Evolutionary conservation across 805 yeast genomes (phyloP).

Genomic region (Debaryomyces hansenii): DNA sequence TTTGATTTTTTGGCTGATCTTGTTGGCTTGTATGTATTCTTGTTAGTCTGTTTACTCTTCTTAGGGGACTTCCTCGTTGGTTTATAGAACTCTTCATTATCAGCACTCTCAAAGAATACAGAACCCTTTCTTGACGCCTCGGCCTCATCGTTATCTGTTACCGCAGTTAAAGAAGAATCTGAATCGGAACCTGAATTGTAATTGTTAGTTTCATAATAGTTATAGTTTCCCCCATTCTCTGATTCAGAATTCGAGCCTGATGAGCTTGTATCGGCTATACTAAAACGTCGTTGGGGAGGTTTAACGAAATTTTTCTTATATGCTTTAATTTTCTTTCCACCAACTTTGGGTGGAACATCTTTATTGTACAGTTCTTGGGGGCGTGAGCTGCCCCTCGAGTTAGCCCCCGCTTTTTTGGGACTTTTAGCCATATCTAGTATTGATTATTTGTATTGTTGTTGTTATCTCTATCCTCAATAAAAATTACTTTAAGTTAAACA

Average conservation of each 20-base stretch:
- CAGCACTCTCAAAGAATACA: slow-evolving; percentile 3
- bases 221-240: slow-evolving; percentile 2
- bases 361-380: slow-evolving; percentile 4
- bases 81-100: background rate
- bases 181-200: slow-evolving; percentile 21
- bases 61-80: background rate
- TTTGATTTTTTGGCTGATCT: background rate
- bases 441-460: slow-evolving; percentile 1
- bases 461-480: background rate
- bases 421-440: slow-evolving; percentile 29
- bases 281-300: slow-evolving; percentile 24
- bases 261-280: slow-evolving; percentile 34
- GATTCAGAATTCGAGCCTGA: slow-evolving; percentile 25
- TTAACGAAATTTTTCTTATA: slow-evolving; percentile 15
- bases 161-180: slow-evolving; percentile 43
- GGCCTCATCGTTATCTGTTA: slow-evolving; percentile 24
- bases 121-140: slow-evolving; percentile 11
- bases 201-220: slow-evolving; percentile 1
- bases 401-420: slow-evolving; percentile 17
- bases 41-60: slow-evolving; percentile 9
- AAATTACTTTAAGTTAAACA: background rate
- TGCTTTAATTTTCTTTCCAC: slow-evolving; percentile 34
- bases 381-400: slow-evolving; percentile 11
- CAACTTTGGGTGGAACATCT: slow-evolving; percentile 8
- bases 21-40: slow-evolving; percentile 8